Base-by-base conservation (phyloP, 2,329 filamentous ascomycete species). In the Ophiobolus disseminans region DNA sequence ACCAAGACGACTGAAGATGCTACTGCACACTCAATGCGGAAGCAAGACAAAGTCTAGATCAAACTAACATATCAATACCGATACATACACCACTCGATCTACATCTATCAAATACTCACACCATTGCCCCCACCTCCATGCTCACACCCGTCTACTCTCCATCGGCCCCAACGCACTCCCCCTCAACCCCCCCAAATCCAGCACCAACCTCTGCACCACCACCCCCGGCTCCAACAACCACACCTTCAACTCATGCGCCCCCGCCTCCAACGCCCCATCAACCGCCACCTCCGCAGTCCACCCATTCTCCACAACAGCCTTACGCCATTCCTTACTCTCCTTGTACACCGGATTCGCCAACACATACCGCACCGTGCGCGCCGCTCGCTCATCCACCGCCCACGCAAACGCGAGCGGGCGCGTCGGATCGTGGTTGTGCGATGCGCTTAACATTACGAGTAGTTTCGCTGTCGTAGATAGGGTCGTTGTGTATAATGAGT, bases 341-440 rank as follows among this genome's bases (percentile, higher is more conserved):
- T 40, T 25, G 73, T 68, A 16, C 72, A 71, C 10, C 7, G 31
- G 31, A 9, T 14, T 34, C 16, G 31, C 16, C 8, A 19, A 64
- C 11, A 73, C 65, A 14, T 68, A 72, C 23, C 72, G 62, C 5
- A 71, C 68, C 2, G 74, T 57, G n/a, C 70, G 50, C 2, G 64
- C 65, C 7, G 48, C 40, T 6, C 45, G 49, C 8, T 69, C 67
- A 25, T 79, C 73, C 10, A 81, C 55, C 3, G 72, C 68, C 5
- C 80, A 58, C 3, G 78, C 76, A 43, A 77, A 81, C 20, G 66
- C 66, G 66, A 82, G 75, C 9, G 68, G 73, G 4, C 72, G 66
- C 3, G 60, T 57, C 0, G 78, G 77, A 38, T 80, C 73, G 0
- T 75, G 73, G 50, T 81, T 80, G 5, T 81, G 69, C 1, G 75